A percentile compares a stretch with the other conserved stretches of the same genome.
These are phyloP conservation scores for Neurospora discreta DNA, from an alignment of 495 filamentous ascomycete species.

Conservation along the genomic window DNA sequence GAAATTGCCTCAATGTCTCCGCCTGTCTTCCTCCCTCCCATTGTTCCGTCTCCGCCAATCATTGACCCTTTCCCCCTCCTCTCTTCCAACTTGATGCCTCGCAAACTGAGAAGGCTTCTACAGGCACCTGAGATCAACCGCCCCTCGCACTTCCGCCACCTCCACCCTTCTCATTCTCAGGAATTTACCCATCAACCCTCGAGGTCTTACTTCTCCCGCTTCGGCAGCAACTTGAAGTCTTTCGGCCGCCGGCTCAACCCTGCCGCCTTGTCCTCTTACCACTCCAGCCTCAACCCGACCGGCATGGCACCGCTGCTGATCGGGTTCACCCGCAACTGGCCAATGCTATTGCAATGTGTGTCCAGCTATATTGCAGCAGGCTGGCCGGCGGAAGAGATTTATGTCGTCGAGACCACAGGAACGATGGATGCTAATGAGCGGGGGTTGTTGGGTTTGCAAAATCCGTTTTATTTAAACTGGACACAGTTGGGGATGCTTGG, in stretches of 20 bases:
- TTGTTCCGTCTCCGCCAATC: slow-evolving; percentile 1
- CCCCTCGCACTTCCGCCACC: slow-evolving; percentile 24
- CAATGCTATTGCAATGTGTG: slow-evolving; percentile 44
- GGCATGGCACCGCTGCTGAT: slow-evolving; percentile 44
- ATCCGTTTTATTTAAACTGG: slow-evolving; percentile 52
- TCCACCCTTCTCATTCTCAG: not conserved
- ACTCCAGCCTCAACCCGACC: not conserved
- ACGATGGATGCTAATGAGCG: slow-evolving; percentile 42
- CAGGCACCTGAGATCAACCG: slow-evolving; percentile 24
- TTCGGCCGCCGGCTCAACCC: not conserved
- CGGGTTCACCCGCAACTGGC: slow-evolving; percentile 50
- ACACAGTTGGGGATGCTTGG: slow-evolving; percentile 40
- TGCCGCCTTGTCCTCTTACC: not conserved
- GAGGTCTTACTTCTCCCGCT: not conserved
- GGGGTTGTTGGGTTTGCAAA: slow-evolving; percentile 40
- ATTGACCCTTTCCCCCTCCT: slow-evolving; percentile 18
- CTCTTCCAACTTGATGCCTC: slow-evolving; percentile 5
- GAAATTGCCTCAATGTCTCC: slow-evolving; percentile 1
- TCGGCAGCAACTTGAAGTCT: not conserved
- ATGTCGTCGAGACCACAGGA: slow-evolving; percentile 52
- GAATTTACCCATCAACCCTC: not conserved
- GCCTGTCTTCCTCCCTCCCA: slow-evolving; percentile 9
- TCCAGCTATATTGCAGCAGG: slow-evolving; percentile 49
- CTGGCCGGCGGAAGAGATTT: slow-evolving; percentile 49
- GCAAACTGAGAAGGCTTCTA: slow-evolving; percentile 3